Conservation (phyloP, 1,284 basidiomycete genomes). For the Leccinum huronense region DNA sequence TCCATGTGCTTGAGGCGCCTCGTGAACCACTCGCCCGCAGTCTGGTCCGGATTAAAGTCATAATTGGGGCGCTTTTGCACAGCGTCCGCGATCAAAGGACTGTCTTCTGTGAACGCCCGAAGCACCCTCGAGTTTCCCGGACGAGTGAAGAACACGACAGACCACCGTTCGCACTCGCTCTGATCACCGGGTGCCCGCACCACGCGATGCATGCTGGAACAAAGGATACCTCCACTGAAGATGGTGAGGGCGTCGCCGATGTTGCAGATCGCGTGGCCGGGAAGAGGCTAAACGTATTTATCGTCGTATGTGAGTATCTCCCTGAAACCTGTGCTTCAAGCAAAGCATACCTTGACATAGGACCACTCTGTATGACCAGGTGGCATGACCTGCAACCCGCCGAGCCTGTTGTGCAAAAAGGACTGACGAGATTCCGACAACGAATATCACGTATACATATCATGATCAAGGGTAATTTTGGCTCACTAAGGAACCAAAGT, state of each 20-base stretch:
- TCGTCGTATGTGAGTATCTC: not conserved
- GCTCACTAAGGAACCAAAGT: too few relatives aligned
- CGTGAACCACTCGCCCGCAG: not conserved
- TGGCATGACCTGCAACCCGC: too few relatives aligned
- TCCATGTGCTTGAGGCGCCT: not conserved
- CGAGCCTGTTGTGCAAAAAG: not conserved
- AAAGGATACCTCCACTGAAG: not conserved
- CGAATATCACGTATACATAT: not conserved
- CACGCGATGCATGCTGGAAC: not conserved
- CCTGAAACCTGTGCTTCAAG: too few relatives aligned
- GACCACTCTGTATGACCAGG: too few relatives aligned
- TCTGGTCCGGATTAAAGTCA: not conserved
- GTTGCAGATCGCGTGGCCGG: not conserved
- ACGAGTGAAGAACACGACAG: not conserved
- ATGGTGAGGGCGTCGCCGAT: not conserved
- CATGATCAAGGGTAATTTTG: not conserved
- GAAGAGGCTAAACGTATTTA: not conserved
- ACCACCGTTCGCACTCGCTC: not conserved
- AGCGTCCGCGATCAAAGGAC: not conserved
- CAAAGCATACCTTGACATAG: too few relatives aligned
- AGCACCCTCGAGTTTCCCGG: not conserved
- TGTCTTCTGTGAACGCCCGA: constrained; percentile 11
- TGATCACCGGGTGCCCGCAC: not conserved
- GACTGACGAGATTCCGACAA: not conserved
- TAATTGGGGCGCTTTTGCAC: not conserved